A percentile compares a stretch with the other conserved stretches of the same genome.
Evolutionary conservation across 768 basidiomycete species (phyloP).

Genomic region (Phallus indusiatus): DNA sequence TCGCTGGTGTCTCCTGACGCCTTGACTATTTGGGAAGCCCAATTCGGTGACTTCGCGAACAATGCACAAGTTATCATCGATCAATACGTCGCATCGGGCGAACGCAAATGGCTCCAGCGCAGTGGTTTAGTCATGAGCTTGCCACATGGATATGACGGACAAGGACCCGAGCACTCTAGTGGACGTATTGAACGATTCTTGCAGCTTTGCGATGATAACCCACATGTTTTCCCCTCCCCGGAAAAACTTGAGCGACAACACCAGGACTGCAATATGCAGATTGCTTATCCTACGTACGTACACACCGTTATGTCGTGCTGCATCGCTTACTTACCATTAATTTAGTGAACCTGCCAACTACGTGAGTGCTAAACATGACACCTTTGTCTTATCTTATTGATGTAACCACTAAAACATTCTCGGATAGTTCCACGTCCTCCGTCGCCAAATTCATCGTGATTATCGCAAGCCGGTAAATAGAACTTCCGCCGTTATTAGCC

Average conservation of each 20-base stretch:
- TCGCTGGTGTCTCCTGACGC: slow-evolving; percentile 92
- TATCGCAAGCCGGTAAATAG: slow-evolving; percentile 86
- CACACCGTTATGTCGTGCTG: background rate
- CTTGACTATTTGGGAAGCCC: slow-evolving; percentile 96
- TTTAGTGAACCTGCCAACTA: slow-evolving; percentile 89
- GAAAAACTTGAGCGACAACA: slow-evolving; percentile 92
- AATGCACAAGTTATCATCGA: slow-evolving; percentile 97
- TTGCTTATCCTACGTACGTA: slow-evolving; percentile 92
- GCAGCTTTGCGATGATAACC: slow-evolving; percentile 97
- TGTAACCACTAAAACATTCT: slow-evolving; percentile 4
- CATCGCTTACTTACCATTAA: background rate
- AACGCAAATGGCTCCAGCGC: slow-evolving; percentile 95
- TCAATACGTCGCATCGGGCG: slow-evolving; percentile 96
- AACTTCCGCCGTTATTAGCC: background rate
- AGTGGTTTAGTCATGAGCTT: slow-evolving; percentile 81
- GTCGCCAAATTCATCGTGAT: slow-evolving; percentile 94
- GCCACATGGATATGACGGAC: slow-evolving; percentile 96
- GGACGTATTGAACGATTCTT: slow-evolving; percentile 93
- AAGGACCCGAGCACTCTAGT: slow-evolving; percentile 97
- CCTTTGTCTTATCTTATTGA: background rate
- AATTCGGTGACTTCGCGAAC: slow-evolving; percentile 98
- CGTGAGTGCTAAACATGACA: slow-evolving; percentile 29
- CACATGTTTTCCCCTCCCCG: slow-evolving; percentile 75
- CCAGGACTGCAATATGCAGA: slow-evolving; percentile 99
- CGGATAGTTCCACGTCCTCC: slow-evolving; percentile 90